Evolutionary conservation across 1,139 yeast genomes (phyloP).

Genomic region (Eremothecium sinecaudum): DNA sequence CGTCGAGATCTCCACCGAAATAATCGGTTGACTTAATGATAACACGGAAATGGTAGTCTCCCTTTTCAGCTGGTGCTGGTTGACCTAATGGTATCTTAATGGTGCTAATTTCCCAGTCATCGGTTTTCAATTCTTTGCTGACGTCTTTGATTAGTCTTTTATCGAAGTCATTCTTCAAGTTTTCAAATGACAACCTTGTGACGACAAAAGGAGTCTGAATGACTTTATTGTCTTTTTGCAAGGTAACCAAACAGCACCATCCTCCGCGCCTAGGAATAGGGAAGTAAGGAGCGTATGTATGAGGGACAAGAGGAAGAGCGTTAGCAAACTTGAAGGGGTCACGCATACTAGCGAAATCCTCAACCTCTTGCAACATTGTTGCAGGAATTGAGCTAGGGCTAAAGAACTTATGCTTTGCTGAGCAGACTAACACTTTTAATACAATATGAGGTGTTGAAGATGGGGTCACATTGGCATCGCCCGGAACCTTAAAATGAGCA

Average conservation of each 20-base stretch:
- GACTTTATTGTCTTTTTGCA: conserved; percentile 70
- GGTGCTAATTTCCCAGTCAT: conserved; percentile 50
- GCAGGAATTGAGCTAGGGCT: conserved; percentile 24
- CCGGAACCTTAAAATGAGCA: conserved; percentile 79
- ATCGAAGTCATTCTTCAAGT: conserved; percentile 23
- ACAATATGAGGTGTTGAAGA: conserved; percentile 64
- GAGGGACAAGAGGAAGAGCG: conserved; percentile 57
- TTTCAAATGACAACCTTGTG: conserved; percentile 32
- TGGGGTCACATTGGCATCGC: conserved; percentile 70
- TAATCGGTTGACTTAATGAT: conserved; percentile 56
- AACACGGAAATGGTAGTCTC: conserved; percentile 56
- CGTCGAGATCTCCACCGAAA: conserved; percentile 63
- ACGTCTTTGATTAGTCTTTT: conserved; percentile 25
- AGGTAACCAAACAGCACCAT: conserved; percentile 62
- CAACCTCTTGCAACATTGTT: conserved; percentile 41
- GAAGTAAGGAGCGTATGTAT: conserved; percentile 61
- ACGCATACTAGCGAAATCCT: conserved; percentile 55
- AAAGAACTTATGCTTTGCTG: conserved; percentile 48
- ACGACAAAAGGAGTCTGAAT: conserved; percentile 58
- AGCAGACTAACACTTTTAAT: conserved; percentile 64
- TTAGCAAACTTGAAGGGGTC: conserved; percentile 63
- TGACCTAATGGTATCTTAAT: conserved; percentile 62
- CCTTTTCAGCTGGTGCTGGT: conserved; percentile 63
- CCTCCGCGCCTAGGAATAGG: conserved; percentile 46
- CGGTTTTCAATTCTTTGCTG: conserved; percentile 31